phyloP scores from a whole-genome alignment of 2,329 filamentous ascomycete species.

The Tolypocladium inflatum region DNA sequence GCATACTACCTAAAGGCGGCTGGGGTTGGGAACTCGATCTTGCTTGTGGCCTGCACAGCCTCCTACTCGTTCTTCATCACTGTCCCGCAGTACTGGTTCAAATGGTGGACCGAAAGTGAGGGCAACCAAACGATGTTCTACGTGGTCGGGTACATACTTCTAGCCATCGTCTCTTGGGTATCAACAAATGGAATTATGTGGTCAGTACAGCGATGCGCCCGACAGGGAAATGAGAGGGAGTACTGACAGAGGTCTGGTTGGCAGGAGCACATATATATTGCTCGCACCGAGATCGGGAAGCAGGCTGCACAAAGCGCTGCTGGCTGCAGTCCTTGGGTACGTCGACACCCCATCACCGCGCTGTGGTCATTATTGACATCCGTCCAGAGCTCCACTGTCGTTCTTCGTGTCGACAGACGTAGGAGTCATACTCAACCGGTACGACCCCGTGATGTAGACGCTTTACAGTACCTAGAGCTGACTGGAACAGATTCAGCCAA shows the following conservation, averaged over 20 bases:
- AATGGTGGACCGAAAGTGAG: conserved; percentile 24
- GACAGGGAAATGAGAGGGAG: not conserved
- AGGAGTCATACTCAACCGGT: conserved; percentile 2
- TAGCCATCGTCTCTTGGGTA: not conserved
- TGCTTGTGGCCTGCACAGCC: conserved; percentile 7
- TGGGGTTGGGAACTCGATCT: not conserved
- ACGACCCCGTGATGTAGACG: no score
- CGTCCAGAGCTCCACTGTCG: not conserved
- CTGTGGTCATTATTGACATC: not conserved
- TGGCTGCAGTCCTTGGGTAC: not conserved
- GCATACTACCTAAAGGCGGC: not conserved
- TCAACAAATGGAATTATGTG: not conserved
- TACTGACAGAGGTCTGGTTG: not conserved
- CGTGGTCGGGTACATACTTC: not conserved
- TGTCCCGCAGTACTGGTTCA: conserved; percentile 27
- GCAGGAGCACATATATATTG: not conserved
- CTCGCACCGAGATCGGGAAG: not conserved
- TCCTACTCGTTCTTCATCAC: conserved; percentile 22
- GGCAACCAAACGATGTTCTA: not conserved
- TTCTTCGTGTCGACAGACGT: conserved; percentile 1
- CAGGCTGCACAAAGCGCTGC: not conserved
- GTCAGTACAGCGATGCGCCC: not conserved
- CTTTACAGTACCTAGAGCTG: not conserved
- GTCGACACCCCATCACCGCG: not conserved
- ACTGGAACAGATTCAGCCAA: conserved; percentile 27